Evolutionary conservation across 2,329 filamentous ascomycete species (phyloP).

Genomic region (Fusarium staphyleae): DNA sequence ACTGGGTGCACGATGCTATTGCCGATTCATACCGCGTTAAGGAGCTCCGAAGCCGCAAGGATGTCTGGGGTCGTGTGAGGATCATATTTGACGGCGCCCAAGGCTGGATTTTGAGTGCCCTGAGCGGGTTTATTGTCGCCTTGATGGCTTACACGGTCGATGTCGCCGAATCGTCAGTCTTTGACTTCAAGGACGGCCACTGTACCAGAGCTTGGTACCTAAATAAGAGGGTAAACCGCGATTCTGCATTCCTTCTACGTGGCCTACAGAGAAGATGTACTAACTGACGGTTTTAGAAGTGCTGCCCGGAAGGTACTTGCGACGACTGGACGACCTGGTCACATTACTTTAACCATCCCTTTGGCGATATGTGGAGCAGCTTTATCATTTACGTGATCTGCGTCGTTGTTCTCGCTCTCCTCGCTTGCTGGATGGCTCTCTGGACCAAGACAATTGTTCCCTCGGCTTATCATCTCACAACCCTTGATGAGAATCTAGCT

Average conservation of each 20-base stretch:
- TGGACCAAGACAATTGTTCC: constrained; percentile 94
- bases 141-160: constrained; percentile 88
- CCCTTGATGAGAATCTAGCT: constrained; percentile 90
- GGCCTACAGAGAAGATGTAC: neutral
- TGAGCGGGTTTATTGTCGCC: constrained; percentile 88
- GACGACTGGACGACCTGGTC: constrained; percentile 66
- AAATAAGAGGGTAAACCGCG: constrained; percentile 67
- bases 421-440: constrained; percentile 81
- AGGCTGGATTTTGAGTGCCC: constrained; percentile 90
- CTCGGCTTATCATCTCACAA: constrained; percentile 84
- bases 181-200: constrained; percentile 91
- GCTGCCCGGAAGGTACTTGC: constrained; percentile 63
- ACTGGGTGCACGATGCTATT: constrained; percentile 98
- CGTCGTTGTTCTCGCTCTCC: constrained; percentile 72
- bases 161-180: constrained; percentile 82
- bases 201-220: constrained; percentile 76
- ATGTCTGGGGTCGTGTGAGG: constrained; percentile 79
- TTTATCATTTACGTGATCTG: constrained; percentile 77
- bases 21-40: constrained; percentile 91
- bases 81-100: constrained; percentile 86
- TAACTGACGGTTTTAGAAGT: constrained; percentile 50
- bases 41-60: constrained; percentile 79
- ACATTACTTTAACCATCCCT: constrained; percentile 54
- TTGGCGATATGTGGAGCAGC: constrained; percentile 70
- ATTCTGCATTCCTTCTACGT: too few species aligned